A percentile compares a stretch with the other conserved stretches of the same genome.
These are phyloP conservation scores for Rhizopogon rudus DNA, from an alignment of 768 basidiomycete genomes.

Conservation along the genomic window DNA sequence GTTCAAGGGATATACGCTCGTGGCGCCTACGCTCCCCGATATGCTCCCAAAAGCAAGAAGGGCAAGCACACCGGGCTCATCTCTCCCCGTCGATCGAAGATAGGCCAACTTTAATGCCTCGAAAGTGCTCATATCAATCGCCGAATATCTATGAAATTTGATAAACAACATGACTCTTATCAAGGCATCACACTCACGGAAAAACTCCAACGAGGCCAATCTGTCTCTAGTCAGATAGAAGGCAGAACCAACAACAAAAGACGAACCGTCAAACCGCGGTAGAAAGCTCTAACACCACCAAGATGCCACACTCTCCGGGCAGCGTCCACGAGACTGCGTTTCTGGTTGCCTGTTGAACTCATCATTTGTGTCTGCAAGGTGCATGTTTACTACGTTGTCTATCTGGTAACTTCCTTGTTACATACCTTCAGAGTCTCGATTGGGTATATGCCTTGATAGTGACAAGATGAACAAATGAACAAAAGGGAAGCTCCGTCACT, in stretches of 20 bases:
- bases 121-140: constrained; percentile 97
- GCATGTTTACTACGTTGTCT: neutral
- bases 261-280: constrained; percentile 85
- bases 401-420: neutral
- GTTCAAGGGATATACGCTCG: constrained; percentile 89
- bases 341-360: constrained; percentile 68
- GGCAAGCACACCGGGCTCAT: constrained; percentile 87
- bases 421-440: constrained; percentile 90
- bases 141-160: constrained; percentile 57
- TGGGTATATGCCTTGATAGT: constrained; percentile 79
- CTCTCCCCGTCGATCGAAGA: constrained; percentile 75
- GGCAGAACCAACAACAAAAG: constrained; percentile 5
- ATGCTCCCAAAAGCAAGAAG: constrained; percentile 88
- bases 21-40: constrained; percentile 91
- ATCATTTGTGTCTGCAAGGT: constrained; percentile 83
- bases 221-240: constrained; percentile 35
- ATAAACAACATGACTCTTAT: constrained; percentile 3
- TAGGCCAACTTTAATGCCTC: constrained; percentile 94
- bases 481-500: constrained; percentile 23
- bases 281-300: constrained; percentile 81
- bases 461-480: constrained; percentile 11
- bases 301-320: constrained; percentile 70
- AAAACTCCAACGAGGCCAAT: constrained; percentile 95
- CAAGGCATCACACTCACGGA: constrained; percentile 54
- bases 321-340: constrained; percentile 55